Evolutionary conservation across 768 basidiomycete species (phyloP).

Genomic region (Tricholoma hemisulphureum): DNA sequence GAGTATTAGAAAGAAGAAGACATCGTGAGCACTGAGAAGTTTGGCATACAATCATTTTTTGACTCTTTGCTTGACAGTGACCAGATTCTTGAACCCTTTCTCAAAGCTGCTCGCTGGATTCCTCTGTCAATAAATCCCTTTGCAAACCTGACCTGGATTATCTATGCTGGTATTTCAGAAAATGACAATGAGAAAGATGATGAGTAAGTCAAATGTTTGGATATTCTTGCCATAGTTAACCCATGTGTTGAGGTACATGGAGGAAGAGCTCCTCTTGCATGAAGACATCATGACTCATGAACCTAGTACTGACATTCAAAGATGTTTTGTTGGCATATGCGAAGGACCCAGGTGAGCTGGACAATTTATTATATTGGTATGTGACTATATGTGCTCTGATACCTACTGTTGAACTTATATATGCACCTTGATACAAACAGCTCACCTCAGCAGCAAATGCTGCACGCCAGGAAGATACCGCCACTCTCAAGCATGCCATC

Average conservation of each 20-base stretch:
- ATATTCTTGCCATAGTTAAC: too few relatives aligned
- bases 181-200: too few relatives aligned
- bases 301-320: neutral
- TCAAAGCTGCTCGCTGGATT: neutral
- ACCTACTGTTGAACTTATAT: neutral
- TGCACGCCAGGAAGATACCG: neutral
- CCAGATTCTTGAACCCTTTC: neutral
- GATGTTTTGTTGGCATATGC: neutral
- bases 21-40: neutral
- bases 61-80: neutral
- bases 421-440: neutral
- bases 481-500: neutral
- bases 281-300: too few relatives aligned
- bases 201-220: neutral
- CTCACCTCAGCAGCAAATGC: neutral
- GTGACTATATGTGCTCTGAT: neutral
- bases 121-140: neutral
- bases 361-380: neutral
- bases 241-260: too few relatives aligned
- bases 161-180: neutral
- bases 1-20: neutral
- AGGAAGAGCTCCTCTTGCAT: too few relatives aligned
- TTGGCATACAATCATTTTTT: too few relatives aligned
- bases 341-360: neutral
- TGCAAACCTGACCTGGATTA: neutral